phyloP scores from a whole-genome alignment of 768 basidiomycete genomes.

The Phaffia tasmanica region DNA sequence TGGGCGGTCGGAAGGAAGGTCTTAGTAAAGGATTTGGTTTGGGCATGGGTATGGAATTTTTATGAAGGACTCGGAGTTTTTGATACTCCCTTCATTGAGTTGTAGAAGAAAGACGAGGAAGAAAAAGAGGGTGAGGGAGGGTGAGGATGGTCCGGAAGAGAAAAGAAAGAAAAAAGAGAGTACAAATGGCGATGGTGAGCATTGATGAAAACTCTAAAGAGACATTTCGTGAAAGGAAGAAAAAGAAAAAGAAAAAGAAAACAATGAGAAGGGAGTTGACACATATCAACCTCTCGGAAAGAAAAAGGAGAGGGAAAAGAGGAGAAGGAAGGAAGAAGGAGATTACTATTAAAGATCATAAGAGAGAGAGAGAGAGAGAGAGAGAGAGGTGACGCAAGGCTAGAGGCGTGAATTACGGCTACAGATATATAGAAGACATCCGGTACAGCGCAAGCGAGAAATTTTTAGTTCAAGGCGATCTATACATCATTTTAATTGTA shows the following conservation, averaged over 20 bases:
- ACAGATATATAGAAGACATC: neutral
- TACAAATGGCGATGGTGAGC: too few species aligned
- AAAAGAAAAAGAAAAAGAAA: neutral
- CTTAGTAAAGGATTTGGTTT: conserved; percentile 61
- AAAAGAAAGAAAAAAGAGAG: too few species aligned
- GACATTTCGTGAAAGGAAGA: neutral
- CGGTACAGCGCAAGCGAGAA: neutral
- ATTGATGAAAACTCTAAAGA: too few species aligned
- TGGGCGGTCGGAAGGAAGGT: conserved; percentile 57
- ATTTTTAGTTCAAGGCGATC: neutral
- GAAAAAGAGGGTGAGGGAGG: too few species aligned
- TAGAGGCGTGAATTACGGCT: neutral
- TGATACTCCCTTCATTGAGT: too few species aligned
- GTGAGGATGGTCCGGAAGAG: too few species aligned
- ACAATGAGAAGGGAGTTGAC: neutral
- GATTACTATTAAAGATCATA: neutral
- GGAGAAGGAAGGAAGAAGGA: neutral
- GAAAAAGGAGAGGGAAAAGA: neutral
- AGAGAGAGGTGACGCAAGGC: neutral
- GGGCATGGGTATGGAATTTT: conserved; percentile 68
- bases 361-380: neutral
- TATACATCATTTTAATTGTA: neutral
- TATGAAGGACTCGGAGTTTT: too few species aligned
- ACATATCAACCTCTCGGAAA: neutral
- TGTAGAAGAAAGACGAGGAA: too few species aligned